Evolutionary conservation across 129 eudicot genomes (phyloP), one percentile per base, ranked within the genome.

Genomic region (Dittrichia graveolens): DNA sequence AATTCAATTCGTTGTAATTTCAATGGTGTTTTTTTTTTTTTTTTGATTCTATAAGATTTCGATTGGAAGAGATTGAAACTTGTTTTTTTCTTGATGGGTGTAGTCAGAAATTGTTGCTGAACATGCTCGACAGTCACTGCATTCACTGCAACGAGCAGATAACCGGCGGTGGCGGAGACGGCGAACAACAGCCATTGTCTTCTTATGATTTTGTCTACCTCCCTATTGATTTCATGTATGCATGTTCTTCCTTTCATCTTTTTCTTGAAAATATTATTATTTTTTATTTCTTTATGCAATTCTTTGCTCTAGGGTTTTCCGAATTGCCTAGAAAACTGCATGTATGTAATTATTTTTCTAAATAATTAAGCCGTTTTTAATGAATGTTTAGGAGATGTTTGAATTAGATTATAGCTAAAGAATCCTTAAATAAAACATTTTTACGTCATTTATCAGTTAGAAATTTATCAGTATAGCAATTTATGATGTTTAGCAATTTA

Each of bases 101-200:
- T 84, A 93, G 98, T 83, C 96, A 85, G 86, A 93, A 93, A 73
- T 72, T 93, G 75, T 69, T 93, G 82, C 87, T 93, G 83, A 93
- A 90, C 85, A 90, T 93, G 98, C 88, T 93, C 73, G 98, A 93
- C 83, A 93, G 84, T 80, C 98, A 90, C 86, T 93, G 98, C 71
- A 93, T 93, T 45, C 95, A 87, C 87, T 85, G 91, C 73, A 93
- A 93, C 69, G 88, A 93, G 81, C 92, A 87, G 86, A 85, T 93
- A 61, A 71, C 41, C 69, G 90, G 11, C 12, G 45, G 37, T 6
- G 53, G 67, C 4, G 50, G 14, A 3, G 12, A 35, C 42, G 76
- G 73, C 67, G 85, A 72, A 1, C 80, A 85, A 1, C 85, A 82
- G 81, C 95, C 95, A 3, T 80, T 84, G 72, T 93, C 98, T 14